Conservation (phyloP, 805 yeast species). For the Cyberlindnera amylophila region DNA sequence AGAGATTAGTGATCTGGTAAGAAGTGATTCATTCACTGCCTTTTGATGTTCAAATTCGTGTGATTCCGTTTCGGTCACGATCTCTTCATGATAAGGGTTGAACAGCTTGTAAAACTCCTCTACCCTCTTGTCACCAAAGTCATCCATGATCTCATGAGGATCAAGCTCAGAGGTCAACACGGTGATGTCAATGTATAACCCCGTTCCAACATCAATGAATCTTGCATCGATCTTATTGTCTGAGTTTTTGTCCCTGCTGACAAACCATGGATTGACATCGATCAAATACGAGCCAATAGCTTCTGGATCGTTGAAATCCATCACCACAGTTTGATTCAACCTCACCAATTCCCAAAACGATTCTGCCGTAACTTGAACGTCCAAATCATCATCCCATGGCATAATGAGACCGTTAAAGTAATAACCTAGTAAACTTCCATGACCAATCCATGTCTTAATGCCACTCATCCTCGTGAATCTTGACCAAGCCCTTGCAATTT, state of each 20-base stretch:
- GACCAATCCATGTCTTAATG: constrained; percentile 49
- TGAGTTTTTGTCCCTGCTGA: constrained; percentile 53
- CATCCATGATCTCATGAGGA: constrained; percentile 2
- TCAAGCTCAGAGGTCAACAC: constrained; percentile 32
- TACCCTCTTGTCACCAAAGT: constrained; percentile 7
- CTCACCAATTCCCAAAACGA: constrained; percentile 41
- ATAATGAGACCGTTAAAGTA: constrained; percentile 53
- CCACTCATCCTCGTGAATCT: constrained; percentile 14
- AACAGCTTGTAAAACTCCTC: constrained; percentile 12
- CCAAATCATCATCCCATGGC: constrained; percentile 61
- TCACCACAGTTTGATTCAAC: constrained; percentile 41
- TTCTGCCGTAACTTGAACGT: constrained; percentile 49
- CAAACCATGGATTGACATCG: constrained; percentile 42
- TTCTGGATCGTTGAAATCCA: constrained; percentile 37
- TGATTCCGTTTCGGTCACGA: constrained; percentile 21
- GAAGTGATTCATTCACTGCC: constrained; percentile 28
- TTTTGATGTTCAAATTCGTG: constrained; percentile 33
- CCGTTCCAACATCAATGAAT: constrained; percentile 66
- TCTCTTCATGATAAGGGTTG: constrained; percentile 30
- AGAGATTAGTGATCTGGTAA: constrained; percentile 31
- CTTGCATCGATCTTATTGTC: constrained; percentile 67
- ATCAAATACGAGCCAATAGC: constrained; percentile 49
- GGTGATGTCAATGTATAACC: constrained; percentile 70
- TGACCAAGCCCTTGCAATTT: constrained; percentile 25
- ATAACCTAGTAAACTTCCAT: constrained; percentile 55